Evolutionary conservation across 2,329 filamentous ascomycete genomes (phyloP).

Genomic region (Cucurbitaria berberidis): DNA sequence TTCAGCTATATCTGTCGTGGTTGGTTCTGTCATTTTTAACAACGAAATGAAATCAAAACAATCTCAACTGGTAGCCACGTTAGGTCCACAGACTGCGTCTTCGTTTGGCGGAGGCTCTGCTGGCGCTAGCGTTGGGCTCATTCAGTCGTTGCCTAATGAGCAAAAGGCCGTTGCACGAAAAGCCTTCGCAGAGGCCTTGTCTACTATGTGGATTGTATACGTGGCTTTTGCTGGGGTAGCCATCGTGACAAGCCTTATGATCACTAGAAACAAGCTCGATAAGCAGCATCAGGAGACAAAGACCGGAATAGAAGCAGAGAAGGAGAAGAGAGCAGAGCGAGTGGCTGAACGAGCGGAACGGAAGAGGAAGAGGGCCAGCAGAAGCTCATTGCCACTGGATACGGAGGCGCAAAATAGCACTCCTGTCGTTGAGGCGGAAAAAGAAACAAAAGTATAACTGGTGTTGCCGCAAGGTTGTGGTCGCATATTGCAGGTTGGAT

Average conservation of each 20-base stretch:
- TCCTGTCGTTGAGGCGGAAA: background rate
- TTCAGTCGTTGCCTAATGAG: conserved; percentile 58
- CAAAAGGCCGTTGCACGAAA: conserved; percentile 52
- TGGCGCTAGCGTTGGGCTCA: conserved; percentile 64
- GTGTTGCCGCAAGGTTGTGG: background rate
- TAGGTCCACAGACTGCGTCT: conserved; percentile 59
- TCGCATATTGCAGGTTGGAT: background rate
- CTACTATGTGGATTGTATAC: conserved; percentile 59
- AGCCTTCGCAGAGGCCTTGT: conserved; percentile 53
- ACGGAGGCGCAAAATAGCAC: conserved; percentile 15
- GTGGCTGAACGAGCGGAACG: conserved; percentile 41
- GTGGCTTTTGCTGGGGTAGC: conserved; percentile 50
- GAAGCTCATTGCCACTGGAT: conserved; percentile 24
- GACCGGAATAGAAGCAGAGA: conserved; percentile 54
- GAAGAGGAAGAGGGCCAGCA: conserved; percentile 34
- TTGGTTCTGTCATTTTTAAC: conserved; percentile 81
- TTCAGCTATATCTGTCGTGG: conserved; percentile 70
- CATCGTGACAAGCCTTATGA: conserved; percentile 48
- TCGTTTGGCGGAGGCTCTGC: conserved; percentile 65
- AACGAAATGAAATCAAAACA: conserved; percentile 70
- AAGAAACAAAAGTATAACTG: conserved; percentile 9
- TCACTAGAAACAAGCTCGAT: conserved; percentile 51
- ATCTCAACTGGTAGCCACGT: conserved; percentile 54
- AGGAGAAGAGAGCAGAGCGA: conserved; percentile 47
- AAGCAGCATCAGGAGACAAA: conserved; percentile 57